Conservation (phyloP, 1,284 basidiomycete genomes). For the Boletus semigastroideus region DNA sequence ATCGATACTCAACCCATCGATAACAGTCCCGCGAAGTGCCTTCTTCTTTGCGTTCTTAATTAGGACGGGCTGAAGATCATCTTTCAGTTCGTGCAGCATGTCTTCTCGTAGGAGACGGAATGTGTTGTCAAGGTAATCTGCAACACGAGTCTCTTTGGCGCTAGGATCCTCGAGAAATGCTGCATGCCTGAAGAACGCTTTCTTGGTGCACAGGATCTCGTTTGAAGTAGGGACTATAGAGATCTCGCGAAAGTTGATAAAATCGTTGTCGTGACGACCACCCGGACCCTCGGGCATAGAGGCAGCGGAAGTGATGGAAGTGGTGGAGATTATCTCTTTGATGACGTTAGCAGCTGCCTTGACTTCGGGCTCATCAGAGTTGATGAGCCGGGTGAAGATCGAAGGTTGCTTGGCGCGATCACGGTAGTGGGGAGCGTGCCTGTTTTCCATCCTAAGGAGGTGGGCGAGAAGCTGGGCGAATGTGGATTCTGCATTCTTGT, state of each 20-base stretch:
- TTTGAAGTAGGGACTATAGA: conserved; percentile 59
- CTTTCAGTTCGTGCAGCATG: conserved; percentile 61
- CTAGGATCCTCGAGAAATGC: conserved; percentile 43
- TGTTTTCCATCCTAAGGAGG: conserved; percentile 43
- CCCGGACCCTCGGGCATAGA: conserved; percentile 41
- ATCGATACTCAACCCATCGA: conserved; percentile 41
- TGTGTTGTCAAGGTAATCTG: conserved; percentile 60
- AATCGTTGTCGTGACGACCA: conserved; percentile 68
- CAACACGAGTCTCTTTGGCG: conserved; percentile 37
- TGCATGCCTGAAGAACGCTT: conserved; percentile 48
- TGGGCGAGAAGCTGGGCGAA: conserved; percentile 55
- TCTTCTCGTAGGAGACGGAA: conserved; percentile 66
- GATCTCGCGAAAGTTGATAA: conserved; percentile 54
- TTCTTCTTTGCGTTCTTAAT: conserved; percentile 49
- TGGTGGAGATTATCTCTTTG: conserved; percentile 39
- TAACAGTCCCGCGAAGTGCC: conserved; percentile 41
- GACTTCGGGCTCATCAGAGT: conserved; percentile 36
- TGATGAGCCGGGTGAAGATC: conserved; percentile 36
- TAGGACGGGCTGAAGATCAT: conserved; percentile 50
- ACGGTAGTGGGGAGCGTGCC: conserved; percentile 38
- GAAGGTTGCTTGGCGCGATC: conserved; percentile 36
- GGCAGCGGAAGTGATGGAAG: conserved; percentile 16
- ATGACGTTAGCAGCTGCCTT: conserved; percentile 41
- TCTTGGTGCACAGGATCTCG: conserved; percentile 46
- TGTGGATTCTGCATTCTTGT: conserved; percentile 34